These are phyloP conservation scores for Pseudogymnoascus pannorum DNA, from an alignment of 2,329 filamentous ascomycete genomes.

Conservation along the genomic window DNA sequence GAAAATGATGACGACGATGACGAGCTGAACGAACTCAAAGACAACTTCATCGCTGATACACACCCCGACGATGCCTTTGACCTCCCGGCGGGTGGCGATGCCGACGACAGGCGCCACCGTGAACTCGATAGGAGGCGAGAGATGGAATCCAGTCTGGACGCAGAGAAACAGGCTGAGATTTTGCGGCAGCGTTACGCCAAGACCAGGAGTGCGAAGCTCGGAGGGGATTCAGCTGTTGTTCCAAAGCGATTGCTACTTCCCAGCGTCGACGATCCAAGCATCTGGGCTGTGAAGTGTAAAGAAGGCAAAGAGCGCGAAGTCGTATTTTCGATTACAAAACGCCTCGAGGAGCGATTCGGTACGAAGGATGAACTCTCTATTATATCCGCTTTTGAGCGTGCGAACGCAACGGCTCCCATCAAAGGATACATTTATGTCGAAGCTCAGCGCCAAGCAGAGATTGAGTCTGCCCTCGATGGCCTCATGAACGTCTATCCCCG, in stretches of 20 bases:
- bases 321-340: constrained; percentile 79
- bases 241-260: constrained; percentile 83
- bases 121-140: constrained; percentile 91
- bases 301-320: constrained; percentile 94
- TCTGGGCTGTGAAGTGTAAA: constrained; percentile 90
- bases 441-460: constrained; percentile 78
- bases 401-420: constrained; percentile 70
- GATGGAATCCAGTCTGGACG: constrained; percentile 78
- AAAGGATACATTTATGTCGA: constrained; percentile 94
- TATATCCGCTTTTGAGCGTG: constrained; percentile 86
- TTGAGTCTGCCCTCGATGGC: constrained; percentile 72
- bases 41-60: constrained; percentile 79
- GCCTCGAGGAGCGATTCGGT: constrained; percentile 70
- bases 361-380: constrained; percentile 78
- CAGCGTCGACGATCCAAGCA: constrained; percentile 89
- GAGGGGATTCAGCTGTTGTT: constrained; percentile 66
- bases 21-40: constrained; percentile 68
- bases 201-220: constrained; percentile 59
- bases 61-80: constrained; percentile 87
- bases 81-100: constrained; percentile 62
- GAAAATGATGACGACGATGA: constrained; percentile 84
- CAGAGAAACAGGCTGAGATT: constrained; percentile 84
- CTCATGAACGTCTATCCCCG: constrained; percentile 86
- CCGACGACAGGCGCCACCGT: constrained; percentile 86
- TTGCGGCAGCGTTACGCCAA: constrained; percentile 83